phyloP scores from a whole-genome alignment of 2,329 filamentous ascomycete genomes.

The Sporothrix phasma region DNA sequence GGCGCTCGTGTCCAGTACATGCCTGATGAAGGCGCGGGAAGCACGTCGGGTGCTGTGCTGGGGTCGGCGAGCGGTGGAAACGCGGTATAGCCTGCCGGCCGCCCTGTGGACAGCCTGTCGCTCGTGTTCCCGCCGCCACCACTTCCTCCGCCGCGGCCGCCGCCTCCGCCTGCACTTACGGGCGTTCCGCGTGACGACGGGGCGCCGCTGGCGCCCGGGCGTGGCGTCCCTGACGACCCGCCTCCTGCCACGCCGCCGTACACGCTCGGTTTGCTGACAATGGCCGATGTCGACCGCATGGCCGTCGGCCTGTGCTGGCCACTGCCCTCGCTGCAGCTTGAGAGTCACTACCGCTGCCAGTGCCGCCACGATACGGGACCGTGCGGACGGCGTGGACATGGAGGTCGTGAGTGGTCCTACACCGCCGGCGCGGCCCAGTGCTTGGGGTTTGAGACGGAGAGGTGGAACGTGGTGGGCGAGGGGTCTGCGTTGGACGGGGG shows the following conservation, averaged over 20 bases:
- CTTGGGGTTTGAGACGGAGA: conserved; percentile 13
- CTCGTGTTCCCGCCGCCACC: conserved; percentile 15
- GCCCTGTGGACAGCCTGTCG: conserved; percentile 6
- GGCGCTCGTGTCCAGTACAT: conserved; percentile 64
- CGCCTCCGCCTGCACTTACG: not conserved
- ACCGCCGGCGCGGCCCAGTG: not conserved
- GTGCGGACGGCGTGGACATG: conserved; percentile 4
- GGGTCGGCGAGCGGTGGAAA: conserved; percentile 51
- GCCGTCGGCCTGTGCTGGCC: conserved; percentile 33
- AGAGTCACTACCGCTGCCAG: conserved; percentile 9
- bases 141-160: not conserved
- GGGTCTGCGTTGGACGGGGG: conserved; percentile 15
- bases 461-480: conserved; percentile 19
- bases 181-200: not conserved
- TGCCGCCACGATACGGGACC: conserved; percentile 20
- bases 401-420: not conserved
- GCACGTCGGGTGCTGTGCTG: conserved; percentile 47
- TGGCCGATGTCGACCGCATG: conserved; percentile 45
- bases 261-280: conserved; percentile 29
- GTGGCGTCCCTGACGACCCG: not conserved
- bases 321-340: conserved; percentile 19
- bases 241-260: conserved; percentile 8
- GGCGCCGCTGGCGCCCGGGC: not conserved
- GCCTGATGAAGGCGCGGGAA: conserved; percentile 53
- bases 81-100: conserved; percentile 30